Percentiles rank a stretch among this genome's conserved stretches.
phyloP scores from a whole-genome alignment of 2,329 filamentous ascomycete species.

The Ophiostoma australiae region DNA sequence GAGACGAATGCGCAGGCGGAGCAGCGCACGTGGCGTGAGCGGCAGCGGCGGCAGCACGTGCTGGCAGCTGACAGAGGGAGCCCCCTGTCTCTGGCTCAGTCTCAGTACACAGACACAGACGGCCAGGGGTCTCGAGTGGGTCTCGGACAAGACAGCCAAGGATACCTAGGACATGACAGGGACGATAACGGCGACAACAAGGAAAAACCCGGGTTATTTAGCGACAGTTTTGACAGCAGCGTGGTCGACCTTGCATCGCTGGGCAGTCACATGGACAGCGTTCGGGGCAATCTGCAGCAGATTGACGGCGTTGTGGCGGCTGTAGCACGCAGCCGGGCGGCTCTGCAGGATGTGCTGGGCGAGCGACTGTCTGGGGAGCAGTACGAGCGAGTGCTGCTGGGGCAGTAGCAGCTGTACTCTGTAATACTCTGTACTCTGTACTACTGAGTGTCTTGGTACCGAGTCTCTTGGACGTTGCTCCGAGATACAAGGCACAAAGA shows the following conservation, averaged over 20 bases:
- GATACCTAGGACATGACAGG: neutral
- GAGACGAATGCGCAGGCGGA: constrained; percentile 55
- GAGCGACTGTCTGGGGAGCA: constrained; percentile 42
- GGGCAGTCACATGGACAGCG: constrained; percentile 52
- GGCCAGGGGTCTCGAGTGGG: constrained; percentile 7
- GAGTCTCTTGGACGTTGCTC: too few species aligned
- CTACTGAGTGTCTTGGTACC: too few species aligned
- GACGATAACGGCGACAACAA: neutral
- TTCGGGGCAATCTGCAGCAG: constrained; percentile 50
- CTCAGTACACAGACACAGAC: neutral
- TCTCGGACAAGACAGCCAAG: neutral
- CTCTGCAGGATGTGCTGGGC: constrained; percentile 46
- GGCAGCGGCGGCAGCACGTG: constrained; percentile 46
- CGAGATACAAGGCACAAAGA: too few species aligned
- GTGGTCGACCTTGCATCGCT: constrained; percentile 31
- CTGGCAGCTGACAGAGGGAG: constrained; percentile 36
- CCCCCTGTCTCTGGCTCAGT: neutral
- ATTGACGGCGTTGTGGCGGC: constrained; percentile 49
- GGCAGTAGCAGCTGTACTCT: constrained; percentile 27
- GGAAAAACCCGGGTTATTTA: neutral
- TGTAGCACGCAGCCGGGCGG: constrained; percentile 45
- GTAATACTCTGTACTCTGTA: neutral
- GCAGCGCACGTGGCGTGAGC: constrained; percentile 47
- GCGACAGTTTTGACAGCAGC: constrained; percentile 14
- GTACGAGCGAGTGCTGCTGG: constrained; percentile 48